Evolutionary conservation across 148 eudicot genomes (phyloP).

Genomic region (Arctostaphylos glauca): DNA sequence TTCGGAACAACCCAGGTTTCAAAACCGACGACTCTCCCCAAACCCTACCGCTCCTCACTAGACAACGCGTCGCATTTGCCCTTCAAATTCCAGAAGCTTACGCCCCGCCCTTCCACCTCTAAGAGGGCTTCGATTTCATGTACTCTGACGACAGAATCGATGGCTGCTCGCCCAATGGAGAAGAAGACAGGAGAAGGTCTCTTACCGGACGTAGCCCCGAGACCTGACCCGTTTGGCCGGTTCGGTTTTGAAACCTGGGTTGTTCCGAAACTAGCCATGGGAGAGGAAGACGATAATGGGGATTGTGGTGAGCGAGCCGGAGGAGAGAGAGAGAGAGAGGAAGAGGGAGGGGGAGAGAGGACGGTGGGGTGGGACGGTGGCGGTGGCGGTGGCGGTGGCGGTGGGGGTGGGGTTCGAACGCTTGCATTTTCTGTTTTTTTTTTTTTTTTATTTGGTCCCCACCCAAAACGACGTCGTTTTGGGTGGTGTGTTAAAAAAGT

Average conservation of each 20-base stretch:
- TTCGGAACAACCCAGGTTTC: constrained; percentile 21
- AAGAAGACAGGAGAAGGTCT: background rate
- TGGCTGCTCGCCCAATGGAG: constrained; percentile 16
- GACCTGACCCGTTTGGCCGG: constrained; percentile 89
- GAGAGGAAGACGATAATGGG: background rate
- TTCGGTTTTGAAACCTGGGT: constrained; percentile 42
- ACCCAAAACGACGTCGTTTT: too few species aligned
- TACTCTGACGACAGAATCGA: constrained; percentile 30
- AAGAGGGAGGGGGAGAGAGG: too few species aligned
- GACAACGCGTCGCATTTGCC: constrained; percentile 18
- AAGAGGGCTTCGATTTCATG: constrained; percentile 35
- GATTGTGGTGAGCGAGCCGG: background rate
- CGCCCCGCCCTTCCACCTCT: constrained; percentile 12
- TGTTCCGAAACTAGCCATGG: constrained; percentile 47
- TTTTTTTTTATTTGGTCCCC: too few species aligned
- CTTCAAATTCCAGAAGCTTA: constrained; percentile 28
- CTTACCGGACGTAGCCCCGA: constrained; percentile 25
- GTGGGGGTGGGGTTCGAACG: too few species aligned
- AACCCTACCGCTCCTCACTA: constrained; percentile 29
- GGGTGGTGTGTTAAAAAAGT: too few species aligned
- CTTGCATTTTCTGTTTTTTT: too few species aligned
- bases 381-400: too few species aligned
- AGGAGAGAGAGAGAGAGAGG: background rate
- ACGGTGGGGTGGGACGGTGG: too few species aligned
- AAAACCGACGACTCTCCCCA: constrained; percentile 14